phyloP scores from a whole-genome alignment of 1,284 basidiomycete genomes.

The Microbotryum silenes-acaulis region DNA sequence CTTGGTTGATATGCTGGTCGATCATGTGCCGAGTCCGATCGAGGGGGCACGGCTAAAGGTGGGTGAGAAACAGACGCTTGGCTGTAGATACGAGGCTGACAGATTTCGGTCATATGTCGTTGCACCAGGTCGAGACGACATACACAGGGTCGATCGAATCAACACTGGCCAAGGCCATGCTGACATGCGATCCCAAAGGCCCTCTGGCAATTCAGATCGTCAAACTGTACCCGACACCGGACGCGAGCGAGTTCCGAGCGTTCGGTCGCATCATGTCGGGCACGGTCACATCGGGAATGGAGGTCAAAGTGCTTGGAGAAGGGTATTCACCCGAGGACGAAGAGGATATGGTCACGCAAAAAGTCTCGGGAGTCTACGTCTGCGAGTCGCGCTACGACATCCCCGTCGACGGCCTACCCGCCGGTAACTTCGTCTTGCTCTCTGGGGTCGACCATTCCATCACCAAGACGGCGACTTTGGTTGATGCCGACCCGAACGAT shows the following conservation, averaged over 20 bases:
- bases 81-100: not conserved
- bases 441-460: slow-evolving; percentile 91
- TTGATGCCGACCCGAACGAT: slow-evolving; percentile 50
- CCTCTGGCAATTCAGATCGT: slow-evolving; percentile 87
- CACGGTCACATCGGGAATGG: slow-evolving; percentile 69
- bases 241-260: slow-evolving; percentile 90
- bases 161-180: slow-evolving; percentile 68
- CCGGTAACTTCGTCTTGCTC: slow-evolving; percentile 87
- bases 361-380: slow-evolving; percentile 80
- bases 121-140: slow-evolving; percentile 59
- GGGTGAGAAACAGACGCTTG: slow-evolving; percentile 39
- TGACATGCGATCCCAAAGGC: slow-evolving; percentile 70
- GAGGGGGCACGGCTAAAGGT: slow-evolving; percentile 66
- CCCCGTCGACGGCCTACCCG: slow-evolving; percentile 74
- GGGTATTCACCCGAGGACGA: slow-evolving; percentile 96
- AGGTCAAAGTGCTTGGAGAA: slow-evolving; percentile 93
- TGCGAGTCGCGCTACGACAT: slow-evolving; percentile 89
- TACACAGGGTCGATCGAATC: slow-evolving; percentile 81
- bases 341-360: slow-evolving; percentile 90
- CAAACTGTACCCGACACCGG: slow-evolving; percentile 90
- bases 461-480: slow-evolving; percentile 87
- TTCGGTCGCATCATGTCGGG: slow-evolving; percentile 93
- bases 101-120: not conserved
- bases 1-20: slow-evolving; percentile 82
- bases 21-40: slow-evolving; percentile 77